Evolutionary conservation across 2,329 filamentous ascomycete species (phyloP).

Genomic region (Bipolaris oryzae): DNA sequence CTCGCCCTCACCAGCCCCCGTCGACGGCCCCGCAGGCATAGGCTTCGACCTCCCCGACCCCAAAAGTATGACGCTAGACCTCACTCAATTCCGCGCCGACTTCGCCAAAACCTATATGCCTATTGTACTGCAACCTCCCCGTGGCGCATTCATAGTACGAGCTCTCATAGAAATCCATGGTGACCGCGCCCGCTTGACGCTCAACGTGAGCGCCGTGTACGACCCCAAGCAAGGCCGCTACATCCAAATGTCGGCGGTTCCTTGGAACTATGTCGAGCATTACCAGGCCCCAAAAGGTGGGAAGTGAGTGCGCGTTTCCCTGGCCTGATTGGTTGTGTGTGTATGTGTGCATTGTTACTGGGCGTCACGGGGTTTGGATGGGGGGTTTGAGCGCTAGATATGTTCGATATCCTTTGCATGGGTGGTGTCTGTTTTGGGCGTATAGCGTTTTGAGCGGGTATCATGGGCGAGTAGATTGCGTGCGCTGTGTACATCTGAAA

Average conservation of each 20-base stretch:
- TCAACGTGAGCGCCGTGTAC: conserved; percentile 55
- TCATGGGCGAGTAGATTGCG: not conserved
- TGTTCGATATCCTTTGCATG: conserved; percentile 6
- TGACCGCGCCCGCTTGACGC: conserved; percentile 46
- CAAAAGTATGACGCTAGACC: conserved; percentile 35
- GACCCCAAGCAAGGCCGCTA: conserved; percentile 52
- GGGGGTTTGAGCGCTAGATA: conserved; percentile 4
- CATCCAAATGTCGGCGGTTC: conserved; percentile 33
- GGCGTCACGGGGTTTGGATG: conserved; percentile 7
- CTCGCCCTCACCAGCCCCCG: conserved; percentile 13
- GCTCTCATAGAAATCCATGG: conserved; percentile 57
- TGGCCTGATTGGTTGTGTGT: not conserved
- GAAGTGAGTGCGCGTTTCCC: not conserved
- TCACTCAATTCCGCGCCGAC: conserved; percentile 34
- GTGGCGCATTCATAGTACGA: conserved; percentile 53
- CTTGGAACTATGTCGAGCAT: conserved; percentile 38
- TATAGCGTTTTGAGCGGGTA: conserved; percentile 2
- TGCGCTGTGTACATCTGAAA: not conserved
- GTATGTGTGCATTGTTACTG: conserved; percentile 10
- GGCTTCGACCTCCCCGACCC: conserved; percentile 34
- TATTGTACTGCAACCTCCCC: conserved; percentile 43
- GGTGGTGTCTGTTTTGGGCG: conserved; percentile 4
- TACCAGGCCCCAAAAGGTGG: conserved; percentile 49
- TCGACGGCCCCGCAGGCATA: conserved; percentile 24
- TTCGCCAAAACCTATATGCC: conserved; percentile 29